phyloP scores from a whole-genome alignment of 768 basidiomycete species.

The Boletus fagicola region DNA sequence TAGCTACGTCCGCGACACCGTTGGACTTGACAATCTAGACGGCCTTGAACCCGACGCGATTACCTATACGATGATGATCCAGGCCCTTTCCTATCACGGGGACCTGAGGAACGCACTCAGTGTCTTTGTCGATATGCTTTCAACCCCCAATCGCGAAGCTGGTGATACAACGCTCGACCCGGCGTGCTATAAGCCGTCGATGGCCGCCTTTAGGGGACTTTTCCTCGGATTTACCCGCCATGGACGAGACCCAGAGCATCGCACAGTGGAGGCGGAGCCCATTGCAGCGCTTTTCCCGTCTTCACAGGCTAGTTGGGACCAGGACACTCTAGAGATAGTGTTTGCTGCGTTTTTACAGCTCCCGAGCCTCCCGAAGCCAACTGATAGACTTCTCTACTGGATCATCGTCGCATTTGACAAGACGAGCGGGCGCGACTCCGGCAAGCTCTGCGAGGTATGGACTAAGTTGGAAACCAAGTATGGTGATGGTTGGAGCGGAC shows the following conservation, averaged over 20 bases:
- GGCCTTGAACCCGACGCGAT: conserved; percentile 55
- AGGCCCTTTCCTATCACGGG: conserved; percentile 69
- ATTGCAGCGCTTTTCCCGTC: conserved; percentile 10
- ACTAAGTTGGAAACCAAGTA: conserved; percentile 55
- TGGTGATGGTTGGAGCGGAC: conserved; percentile 42
- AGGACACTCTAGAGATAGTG: conserved; percentile 52
- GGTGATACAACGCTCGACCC: conserved; percentile 33
- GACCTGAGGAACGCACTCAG: conserved; percentile 54
- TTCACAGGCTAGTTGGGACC: conserved; percentile 45
- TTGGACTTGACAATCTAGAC: conserved; percentile 45
- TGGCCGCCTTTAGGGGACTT: conserved; percentile 62
- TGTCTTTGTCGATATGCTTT: conserved; percentile 68
- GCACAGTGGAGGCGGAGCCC: background rate
- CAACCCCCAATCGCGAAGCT: conserved; percentile 40
- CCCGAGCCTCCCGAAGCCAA: conserved; percentile 43
- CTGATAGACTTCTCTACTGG: conserved; percentile 57
- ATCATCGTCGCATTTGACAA: conserved; percentile 63
- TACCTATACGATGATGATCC: conserved; percentile 70
- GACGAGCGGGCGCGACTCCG: conserved; percentile 51
- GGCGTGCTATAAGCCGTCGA: conserved; percentile 40
- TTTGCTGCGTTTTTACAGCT: conserved; percentile 65
- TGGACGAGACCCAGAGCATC: conserved; percentile 34
- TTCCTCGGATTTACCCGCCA: conserved; percentile 75
- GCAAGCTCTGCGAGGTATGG: conserved; percentile 57
- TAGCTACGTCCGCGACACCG: conserved; percentile 38